Base-by-base conservation (phyloP, 257 asterid genomes). In the Leptodermis oblonga region DNA sequence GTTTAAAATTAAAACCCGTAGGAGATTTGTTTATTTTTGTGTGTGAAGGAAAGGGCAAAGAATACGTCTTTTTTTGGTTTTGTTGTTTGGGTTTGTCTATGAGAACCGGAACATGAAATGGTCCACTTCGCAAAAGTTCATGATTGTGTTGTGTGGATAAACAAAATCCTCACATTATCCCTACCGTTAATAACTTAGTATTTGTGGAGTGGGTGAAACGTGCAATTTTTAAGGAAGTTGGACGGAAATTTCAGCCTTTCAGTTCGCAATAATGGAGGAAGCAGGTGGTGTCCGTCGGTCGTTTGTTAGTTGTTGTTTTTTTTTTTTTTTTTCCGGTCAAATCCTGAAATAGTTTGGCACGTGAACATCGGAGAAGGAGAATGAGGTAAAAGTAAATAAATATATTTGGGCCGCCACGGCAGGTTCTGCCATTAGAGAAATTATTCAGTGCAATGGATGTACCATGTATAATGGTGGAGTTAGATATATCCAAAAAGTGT, bases 181-280 rank as follows among this genome's bases (percentile, higher is more conserved):
- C 67, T 64, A 13, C 43, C n/a, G 58, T 37, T 20, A 58, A 25
- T 7, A 46, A n/a, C n/a, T n/a, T n/a, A n/a, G n/a, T n/a, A n/a
- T n/a, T n/a, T n/a, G n/a, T 10, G 66, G 25, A n/a, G 33, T 46
- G 69, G 69, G 58, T 36, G 63, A 67, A 73, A 73, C 73, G 77
- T 73, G 77, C 69, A 53, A 34, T 3, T n/a, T n/a, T n/a, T 18
- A 5, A 13, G 69, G 77, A 67, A 73, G 63, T 31, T 65, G 4
- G 34, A 30, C 2, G 33, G 77, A 67, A 73, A 55, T 60, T 73
- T 67, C 69, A 43, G 30, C 70, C 39, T 49, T 12, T 67, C 62
- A 31, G 48, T 51, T 5, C 23, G n/a, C n/a, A n/a, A n/a, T n/a
- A n/a, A n/a, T n/a, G n/a, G n/a, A n/a, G n/a, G n/a, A n/a, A n/a